Conservation (phyloP, 331 rosid species). For the Rhamnella rubrinervis region DNA sequence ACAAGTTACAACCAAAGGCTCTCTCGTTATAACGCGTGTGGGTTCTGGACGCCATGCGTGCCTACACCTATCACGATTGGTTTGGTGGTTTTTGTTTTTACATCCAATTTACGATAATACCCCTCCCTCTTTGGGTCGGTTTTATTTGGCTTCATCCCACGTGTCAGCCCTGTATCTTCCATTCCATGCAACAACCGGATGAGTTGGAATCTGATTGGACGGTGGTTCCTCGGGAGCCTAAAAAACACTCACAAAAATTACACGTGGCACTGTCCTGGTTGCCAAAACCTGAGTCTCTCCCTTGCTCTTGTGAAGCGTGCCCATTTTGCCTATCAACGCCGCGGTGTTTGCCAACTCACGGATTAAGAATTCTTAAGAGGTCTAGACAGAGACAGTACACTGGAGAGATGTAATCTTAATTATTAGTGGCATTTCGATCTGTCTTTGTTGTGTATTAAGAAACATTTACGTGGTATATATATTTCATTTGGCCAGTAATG, state of each 20-base stretch:
- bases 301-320: conserved; percentile 6
- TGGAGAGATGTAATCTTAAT: too few relatives aligned
- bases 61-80: conserved; percentile 66
- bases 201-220: conserved; percentile 33
- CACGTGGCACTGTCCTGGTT: conserved; percentile 8
- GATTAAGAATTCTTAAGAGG: too few relatives aligned
- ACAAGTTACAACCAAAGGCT: neutral
- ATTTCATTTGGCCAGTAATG: too few relatives aligned
- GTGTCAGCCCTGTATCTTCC: conserved; percentile 31
- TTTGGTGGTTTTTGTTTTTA: conserved; percentile 35
- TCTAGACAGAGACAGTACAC: too few relatives aligned
- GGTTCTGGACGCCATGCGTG: conserved; percentile 62
- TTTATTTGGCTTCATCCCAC: conserved; percentile 40
- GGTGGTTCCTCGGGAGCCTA: conserved; percentile 7
- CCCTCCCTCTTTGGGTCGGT: conserved; percentile 38
- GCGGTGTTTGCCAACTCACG: conserved; percentile 9
- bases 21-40: conserved; percentile 62
- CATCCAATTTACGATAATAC: neutral
- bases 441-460: too few relatives aligned
- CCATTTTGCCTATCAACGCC: neutral
- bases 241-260: neutral
- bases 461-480: too few relatives aligned
- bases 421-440: too few relatives aligned
- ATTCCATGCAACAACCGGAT: conserved; percentile 47
- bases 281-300: conserved; percentile 20